Conservation (phyloP, 1,284 basidiomycete genomes). For the Sanghuangporus weigelae region DNA sequence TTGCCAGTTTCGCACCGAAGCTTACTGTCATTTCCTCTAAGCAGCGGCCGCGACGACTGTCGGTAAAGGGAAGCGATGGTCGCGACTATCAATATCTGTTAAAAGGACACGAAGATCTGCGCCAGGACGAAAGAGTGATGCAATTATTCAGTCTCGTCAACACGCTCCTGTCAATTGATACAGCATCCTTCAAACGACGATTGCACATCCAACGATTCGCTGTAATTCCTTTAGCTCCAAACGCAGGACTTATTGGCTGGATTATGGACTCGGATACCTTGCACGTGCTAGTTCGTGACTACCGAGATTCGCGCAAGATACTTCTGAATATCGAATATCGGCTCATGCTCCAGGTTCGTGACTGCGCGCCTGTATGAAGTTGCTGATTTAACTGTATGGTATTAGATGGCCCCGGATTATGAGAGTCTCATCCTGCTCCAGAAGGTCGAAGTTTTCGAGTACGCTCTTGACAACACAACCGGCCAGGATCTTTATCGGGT, state of each 20-base stretch:
- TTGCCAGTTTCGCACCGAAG: slow-evolving; percentile 81
- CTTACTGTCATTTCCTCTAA: slow-evolving; percentile 96
- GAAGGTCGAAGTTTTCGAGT: slow-evolving; percentile 99
- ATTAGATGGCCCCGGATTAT: slow-evolving; percentile 98
- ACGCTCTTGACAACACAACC: slow-evolving; percentile 97
- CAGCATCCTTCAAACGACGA: slow-evolving; percentile 93
- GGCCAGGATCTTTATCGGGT: slow-evolving; percentile 99
- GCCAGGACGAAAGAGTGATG: slow-evolving; percentile 99
- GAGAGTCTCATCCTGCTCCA: slow-evolving; percentile 92
- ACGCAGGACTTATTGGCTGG: slow-evolving; percentile 94
- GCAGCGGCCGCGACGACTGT: slow-evolving; percentile 90
- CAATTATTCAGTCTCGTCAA: slow-evolving; percentile 98
- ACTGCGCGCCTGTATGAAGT: background rate
- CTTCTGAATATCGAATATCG: slow-evolving; percentile 98
- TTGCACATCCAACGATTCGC: slow-evolving; percentile 93
- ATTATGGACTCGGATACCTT: slow-evolving; percentile 96
- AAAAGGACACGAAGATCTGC: slow-evolving; percentile 99
- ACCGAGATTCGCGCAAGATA: slow-evolving; percentile 93
- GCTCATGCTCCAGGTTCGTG: slow-evolving; percentile 84
- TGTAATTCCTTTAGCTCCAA: slow-evolving; percentile 94
- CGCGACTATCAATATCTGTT: slow-evolving; percentile 90
- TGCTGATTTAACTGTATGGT: background rate
- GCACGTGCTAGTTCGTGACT: slow-evolving; percentile 97
- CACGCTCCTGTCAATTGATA: slow-evolving; percentile 88
- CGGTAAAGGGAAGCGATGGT: slow-evolving; percentile 88